Evolutionary conservation across 208 protist species (phyloP), one percentile per base, ranked within the genome.

Genomic region (Trypanosoma congolense): DNA sequence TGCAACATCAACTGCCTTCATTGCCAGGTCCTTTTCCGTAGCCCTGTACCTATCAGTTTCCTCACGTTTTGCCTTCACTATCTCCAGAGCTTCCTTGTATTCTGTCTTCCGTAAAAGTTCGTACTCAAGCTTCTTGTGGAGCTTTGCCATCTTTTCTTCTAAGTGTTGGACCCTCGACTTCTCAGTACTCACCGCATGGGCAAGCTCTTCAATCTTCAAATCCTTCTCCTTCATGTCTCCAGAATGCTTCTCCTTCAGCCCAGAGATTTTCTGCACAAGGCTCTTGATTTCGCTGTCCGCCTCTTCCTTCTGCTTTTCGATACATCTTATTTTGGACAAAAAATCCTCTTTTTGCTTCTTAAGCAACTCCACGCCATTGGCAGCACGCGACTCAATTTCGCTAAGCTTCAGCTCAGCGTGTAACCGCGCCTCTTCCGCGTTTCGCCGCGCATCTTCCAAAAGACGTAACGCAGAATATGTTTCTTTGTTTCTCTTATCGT

Each of bases 81-180:
- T 67, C 25, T 81, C 75, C 18, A 93, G 51, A 10, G 87, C 87
- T 22, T 49, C 16, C 40, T 93, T 93, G 63, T 93, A 93, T 48
- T 90, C 83, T 16, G 56, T 58, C 55, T 93, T 93, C 0, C 87
- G 65, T 25, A 54, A 56, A 24, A 88, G 30, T 57, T 90, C 86
- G 29, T 89, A 86, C 33, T 83, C 69, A 9, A 93, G 19, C 0
- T 58, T 75, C 19, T 70, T 60, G 2, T 70, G 73, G 6, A 92
- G 65, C 48, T 77, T 86, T 25, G 48, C 35, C 9, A 56, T 33
- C 28, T 82, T 71, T 18, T 54, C 52, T 29, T 77, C 61, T 3
- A 52, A 28, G 1, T 25, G 18, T 40, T 62, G 61, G 26, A 14
- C 33, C 2, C 50, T 56, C 4, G 50, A 33, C 28, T 46, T 65